Evolutionary conservation across 306 rosid genomes (phyloP), one percentile per base, ranked within the genome.

Genomic region (Rosa chinensis): DNA sequence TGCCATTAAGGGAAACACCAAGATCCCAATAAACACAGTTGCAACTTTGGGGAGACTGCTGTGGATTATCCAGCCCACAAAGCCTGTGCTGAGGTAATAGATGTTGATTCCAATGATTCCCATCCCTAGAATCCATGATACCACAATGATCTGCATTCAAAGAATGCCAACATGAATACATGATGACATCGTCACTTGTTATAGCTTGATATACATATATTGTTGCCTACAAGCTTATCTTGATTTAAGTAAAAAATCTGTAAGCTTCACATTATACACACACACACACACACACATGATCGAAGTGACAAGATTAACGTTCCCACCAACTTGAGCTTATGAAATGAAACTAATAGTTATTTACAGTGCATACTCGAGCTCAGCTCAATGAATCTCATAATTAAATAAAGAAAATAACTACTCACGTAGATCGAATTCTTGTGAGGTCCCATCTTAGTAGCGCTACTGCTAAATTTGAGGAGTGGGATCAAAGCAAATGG

Each of bases 401-500:
- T 3, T 1, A n/a, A n/a, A 10, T 59, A 25, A 4, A 10, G 66
- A 11, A 23, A 23, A 10, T 0, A 68, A 20, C 6, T 18, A 69
- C 89, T 84, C 32, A 88, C 92, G 37, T 74, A 71, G 50, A 82
- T 82, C 40, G 90, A 92, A 81, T 94, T 94, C 90, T 88, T 90
- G 89, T 92, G 91, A 70, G 97, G 98, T 70, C 98, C 98, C 99
- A 94, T 94, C 77, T 92, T 94, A 63, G 92, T 83, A 43, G 78
- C 69, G 49, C 94, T 89, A 66, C 94, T 87, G 77, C 99, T 94
- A 77, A 94, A 94, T 75, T 92, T 94, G 28, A 94, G 97, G 14
- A 92, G 97, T 32, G 99, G 94, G 77, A 92, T 92, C 32, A 95
- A 84, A 72, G 97, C 97, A 70, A 95, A 94, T 63, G 97, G 98